These are phyloP conservation scores for Jamesozyma spencerorum DNA, from an alignment of 805 yeast genomes.

Conservation along the genomic window DNA sequence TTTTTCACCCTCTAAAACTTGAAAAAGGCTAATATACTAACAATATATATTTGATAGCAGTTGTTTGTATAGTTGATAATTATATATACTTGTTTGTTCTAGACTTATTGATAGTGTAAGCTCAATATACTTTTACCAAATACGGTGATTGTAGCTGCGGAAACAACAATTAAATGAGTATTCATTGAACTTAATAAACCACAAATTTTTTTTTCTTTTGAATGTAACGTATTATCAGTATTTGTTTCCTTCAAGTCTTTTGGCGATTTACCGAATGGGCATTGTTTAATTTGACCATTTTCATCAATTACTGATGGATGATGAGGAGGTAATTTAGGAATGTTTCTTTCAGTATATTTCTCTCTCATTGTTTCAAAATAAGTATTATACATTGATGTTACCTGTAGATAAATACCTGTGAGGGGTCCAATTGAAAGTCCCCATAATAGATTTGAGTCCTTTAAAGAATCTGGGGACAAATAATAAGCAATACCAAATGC, in stretches of 20 bases:
- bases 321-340: conserved; percentile 8
- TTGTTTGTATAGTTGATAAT: too few relatives aligned
- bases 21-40: too few relatives aligned
- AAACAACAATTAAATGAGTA: conserved; percentile 4
- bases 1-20: too few relatives aligned
- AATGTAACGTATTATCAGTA: too few relatives aligned
- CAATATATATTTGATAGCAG: too few relatives aligned
- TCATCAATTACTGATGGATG: conserved; percentile 9
- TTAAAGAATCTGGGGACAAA: conserved; percentile 2
- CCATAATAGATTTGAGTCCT: conserved; percentile 3
- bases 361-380: neutral
- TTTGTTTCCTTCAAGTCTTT: too few relatives aligned
- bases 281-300: conserved; percentile 8
- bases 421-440: conserved; percentile 11
- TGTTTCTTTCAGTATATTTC: neutral
- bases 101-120: neutral
- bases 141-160: conserved; percentile 1
- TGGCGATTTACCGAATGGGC: conserved; percentile 9
- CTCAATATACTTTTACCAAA: conserved; percentile 3
- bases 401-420: conserved; percentile 8
- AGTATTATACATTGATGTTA: neutral
- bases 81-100: too few relatives aligned
- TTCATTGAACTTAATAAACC: conserved; percentile 2
- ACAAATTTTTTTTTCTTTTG: too few relatives aligned
- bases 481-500: conserved; percentile 45